Evolutionary conservation across 331 rosid genomes (phyloP).

Genomic region (Saraca asoca): DNA sequence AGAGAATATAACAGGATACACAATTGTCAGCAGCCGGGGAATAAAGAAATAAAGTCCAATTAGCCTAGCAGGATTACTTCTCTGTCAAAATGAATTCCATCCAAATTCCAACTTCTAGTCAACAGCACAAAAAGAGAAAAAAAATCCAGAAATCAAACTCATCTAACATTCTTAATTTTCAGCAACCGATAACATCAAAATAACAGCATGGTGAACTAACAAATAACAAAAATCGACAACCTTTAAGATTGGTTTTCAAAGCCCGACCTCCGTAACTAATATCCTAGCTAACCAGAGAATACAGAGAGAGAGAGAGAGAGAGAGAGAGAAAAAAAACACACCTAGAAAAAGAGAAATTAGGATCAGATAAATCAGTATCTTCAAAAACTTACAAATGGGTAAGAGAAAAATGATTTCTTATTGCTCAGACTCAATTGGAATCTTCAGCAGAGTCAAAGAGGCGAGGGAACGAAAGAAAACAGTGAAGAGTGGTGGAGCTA

Average conservation of each 20-base stretch:
- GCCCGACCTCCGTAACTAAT: background rate
- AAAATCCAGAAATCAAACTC: background rate
- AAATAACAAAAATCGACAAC: background rate
- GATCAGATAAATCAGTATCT: background rate
- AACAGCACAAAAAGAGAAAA: background rate
- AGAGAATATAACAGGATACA: background rate
- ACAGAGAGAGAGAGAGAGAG: no score
- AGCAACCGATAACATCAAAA: background rate
- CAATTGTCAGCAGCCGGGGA: background rate
- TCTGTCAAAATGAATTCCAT: background rate
- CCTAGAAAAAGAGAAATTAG: background rate
- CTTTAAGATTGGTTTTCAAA: background rate
- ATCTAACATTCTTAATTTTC: background rate
- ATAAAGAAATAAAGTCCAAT: background rate
- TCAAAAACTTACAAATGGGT: constrained; percentile 38
- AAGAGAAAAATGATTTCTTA: background rate
- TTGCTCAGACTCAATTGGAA: background rate
- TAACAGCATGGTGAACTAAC: background rate
- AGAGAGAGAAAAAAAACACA: constrained; percentile 9
- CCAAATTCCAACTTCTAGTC: background rate
- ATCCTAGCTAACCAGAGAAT: background rate
- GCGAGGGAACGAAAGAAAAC: background rate
- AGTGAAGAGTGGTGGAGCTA: background rate
- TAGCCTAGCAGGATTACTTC: background rate
- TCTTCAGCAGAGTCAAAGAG: constrained; percentile 1